These are phyloP conservation scores for Malus sylvestris DNA, from an alignment of 306 rosid species.

Conservation along the genomic window DNA sequence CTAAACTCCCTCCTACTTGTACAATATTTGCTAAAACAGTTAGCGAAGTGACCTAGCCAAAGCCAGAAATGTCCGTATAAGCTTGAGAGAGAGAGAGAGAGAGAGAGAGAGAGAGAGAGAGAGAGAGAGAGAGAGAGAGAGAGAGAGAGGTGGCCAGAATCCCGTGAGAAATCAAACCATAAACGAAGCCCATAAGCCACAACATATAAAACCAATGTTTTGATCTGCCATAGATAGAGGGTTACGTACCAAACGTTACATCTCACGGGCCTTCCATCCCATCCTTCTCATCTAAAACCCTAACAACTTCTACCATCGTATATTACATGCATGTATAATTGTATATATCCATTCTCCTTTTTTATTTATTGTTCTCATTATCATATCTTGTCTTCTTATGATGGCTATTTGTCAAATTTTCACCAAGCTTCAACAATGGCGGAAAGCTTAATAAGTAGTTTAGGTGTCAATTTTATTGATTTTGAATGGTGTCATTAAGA, in stretches of 20 bases:
- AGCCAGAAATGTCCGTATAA: neutral
- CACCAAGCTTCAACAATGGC: neutral
- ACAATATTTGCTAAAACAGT: no score
- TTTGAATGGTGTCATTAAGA: neutral
- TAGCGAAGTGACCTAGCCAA: neutral
- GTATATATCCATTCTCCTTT: neutral
- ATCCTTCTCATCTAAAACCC: neutral
- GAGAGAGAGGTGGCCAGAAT: constrained; percentile 52
- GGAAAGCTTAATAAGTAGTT: neutral
- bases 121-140: constrained; percentile 27
- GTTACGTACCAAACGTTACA: neutral
- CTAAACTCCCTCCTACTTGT: neutral
- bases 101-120: constrained; percentile 30
- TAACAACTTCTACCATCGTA: neutral
- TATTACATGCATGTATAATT: no score
- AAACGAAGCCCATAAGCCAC: neutral
- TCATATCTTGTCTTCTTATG: neutral
- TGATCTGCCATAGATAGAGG: neutral
- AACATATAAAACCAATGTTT: neutral
- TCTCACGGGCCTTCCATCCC: neutral
- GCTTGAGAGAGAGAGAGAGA: constrained; percentile 14
- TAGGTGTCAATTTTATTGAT: neutral
- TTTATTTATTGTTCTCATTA: neutral
- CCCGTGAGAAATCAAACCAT: constrained; percentile 55
- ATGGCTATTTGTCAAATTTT: neutral